Percentiles rank a stretch among this genome's conserved stretches.
Conservation (phyloP, 441 rosid species). For the Gossypium aridum region DNA sequence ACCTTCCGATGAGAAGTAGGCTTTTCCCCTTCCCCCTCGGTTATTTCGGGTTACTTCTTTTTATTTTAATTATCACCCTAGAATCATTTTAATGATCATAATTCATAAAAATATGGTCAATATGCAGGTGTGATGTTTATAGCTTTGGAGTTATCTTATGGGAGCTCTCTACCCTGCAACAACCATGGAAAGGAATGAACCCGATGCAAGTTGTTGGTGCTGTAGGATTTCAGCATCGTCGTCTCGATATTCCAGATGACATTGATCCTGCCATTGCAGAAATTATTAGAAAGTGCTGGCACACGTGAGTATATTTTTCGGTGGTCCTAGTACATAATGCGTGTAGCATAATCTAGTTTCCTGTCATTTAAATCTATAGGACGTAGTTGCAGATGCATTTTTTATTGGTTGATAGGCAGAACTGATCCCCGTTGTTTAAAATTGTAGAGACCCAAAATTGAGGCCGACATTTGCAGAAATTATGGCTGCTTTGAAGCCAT, state of each 20-base stretch:
- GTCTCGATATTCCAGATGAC: slow-evolving; percentile 75
- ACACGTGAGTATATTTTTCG: slow-evolving; percentile 60
- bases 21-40: not conserved
- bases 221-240: slow-evolving; percentile 95
- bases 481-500: slow-evolving; percentile 77
- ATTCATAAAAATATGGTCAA: not conserved
- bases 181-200: slow-evolving; percentile 99
- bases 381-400: slow-evolving; percentile 1
- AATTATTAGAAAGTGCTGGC: slow-evolving; percentile 79
- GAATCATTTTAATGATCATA: not conserved
- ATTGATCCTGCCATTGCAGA: slow-evolving; percentile 75
- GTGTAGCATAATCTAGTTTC: not conserved
- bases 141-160: slow-evolving; percentile 93
- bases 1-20: slow-evolving; percentile 93
- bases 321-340: no score
- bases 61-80: not conserved
- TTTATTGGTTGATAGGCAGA: not conserved
- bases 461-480: slow-evolving; percentile 92
- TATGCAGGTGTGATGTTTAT: slow-evolving; percentile 86
- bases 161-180: slow-evolving; percentile 78
- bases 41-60: not conserved
- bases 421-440: slow-evolving; percentile 14
- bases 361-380: not conserved
- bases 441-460: slow-evolving; percentile 69
- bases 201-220: slow-evolving; percentile 99